Evolutionary conservation across 345 rosid species (phyloP).

Genomic region (Eucalyptus dawsonii): DNA sequence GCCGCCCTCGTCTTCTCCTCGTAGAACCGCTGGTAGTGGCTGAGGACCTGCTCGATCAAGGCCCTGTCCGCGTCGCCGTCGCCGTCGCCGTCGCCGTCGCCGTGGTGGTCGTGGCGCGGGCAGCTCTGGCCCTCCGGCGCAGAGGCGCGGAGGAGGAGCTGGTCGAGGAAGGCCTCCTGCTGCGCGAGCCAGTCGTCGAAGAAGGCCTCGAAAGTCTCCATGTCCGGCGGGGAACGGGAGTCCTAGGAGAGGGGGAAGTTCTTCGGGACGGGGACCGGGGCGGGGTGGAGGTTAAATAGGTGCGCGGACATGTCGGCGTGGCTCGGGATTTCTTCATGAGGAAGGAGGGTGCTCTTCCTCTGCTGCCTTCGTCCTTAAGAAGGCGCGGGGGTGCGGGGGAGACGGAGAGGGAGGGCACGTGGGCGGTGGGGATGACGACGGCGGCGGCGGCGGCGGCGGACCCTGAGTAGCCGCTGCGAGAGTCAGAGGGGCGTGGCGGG

Average conservation of each 20-base stretch:
- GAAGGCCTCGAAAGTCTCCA: slow-evolving; percentile 8
- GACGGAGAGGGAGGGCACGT: background rate
- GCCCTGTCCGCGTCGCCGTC: background rate
- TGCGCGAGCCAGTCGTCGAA: slow-evolving; percentile 14
- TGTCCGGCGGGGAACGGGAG: background rate
- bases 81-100: background rate
- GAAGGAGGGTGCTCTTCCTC: background rate
- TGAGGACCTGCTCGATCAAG: slow-evolving; percentile 8
- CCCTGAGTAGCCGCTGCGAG: background rate
- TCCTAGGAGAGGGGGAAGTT: background rate
- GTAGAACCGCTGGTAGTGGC: slow-evolving; percentile 11
- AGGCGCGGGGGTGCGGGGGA: background rate
- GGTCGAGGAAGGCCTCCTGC: background rate
- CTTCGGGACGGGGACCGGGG: no score
- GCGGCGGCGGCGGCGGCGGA: background rate
- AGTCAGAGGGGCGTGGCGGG: background rate
- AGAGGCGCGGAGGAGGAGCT: background rate
- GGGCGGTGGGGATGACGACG: background rate
- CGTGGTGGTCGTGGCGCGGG: background rate
- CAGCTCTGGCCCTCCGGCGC: background rate
- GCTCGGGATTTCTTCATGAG: background rate
- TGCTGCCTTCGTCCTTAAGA: background rate
- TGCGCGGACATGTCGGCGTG: background rate
- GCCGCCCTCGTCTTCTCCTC: slow-evolving; percentile 6
- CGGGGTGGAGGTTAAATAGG: background rate